These are phyloP conservation scores for Melanopsichium pennsylvanicum DNA, from an alignment of 1,284 basidiomycete species.

Conservation along the genomic window DNA sequence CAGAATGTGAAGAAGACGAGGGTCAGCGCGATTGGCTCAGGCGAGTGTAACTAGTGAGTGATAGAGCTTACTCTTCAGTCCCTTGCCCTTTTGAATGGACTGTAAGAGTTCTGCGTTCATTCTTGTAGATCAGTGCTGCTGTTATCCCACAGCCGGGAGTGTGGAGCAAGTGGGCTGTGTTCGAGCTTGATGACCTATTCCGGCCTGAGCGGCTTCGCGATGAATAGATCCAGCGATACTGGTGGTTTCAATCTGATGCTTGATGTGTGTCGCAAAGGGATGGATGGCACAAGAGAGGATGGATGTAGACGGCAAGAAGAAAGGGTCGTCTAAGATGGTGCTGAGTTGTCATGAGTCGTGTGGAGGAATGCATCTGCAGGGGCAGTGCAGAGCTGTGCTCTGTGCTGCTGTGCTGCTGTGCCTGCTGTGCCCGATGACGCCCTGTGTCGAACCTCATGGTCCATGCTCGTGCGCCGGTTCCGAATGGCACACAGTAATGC, in stretches of 20 bases:
- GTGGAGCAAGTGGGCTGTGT: neutral
- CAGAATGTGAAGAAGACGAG: neutral
- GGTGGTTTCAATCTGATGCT: neutral
- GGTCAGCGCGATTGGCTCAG: too few species aligned
- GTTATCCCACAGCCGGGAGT: neutral
- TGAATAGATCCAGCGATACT: too few species aligned
- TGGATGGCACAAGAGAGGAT: neutral
- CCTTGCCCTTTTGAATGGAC: slow-evolving; percentile 46
- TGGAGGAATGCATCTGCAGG: slow-evolving; percentile 16
- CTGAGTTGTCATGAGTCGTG: neutral
- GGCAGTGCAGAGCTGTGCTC: too few species aligned
- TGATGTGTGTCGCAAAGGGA: neutral
- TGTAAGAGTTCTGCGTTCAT: slow-evolving; percentile 44
- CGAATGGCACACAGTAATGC: neutral
- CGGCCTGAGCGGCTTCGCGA: too few species aligned
- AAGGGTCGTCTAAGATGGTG: neutral
- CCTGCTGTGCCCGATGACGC: slow-evolving; percentile 8
- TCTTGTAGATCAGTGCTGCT: slow-evolving; percentile 1
- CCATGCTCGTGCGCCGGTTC: slow-evolving; percentile 10
- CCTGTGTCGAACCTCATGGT: slow-evolving; percentile 8
- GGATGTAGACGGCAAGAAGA: slow-evolving; percentile 1
- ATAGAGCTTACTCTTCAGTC: slow-evolving; percentile 37
- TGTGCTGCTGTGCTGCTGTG: slow-evolving; percentile 13
- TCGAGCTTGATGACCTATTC: too few species aligned
- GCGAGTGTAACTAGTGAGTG: too few species aligned